Evolutionary conservation across 176 grass and related monocot genomes (phyloP), one percentile per base, ranked within the genome.

Genomic region (Eremochloa ophiuroides): DNA sequence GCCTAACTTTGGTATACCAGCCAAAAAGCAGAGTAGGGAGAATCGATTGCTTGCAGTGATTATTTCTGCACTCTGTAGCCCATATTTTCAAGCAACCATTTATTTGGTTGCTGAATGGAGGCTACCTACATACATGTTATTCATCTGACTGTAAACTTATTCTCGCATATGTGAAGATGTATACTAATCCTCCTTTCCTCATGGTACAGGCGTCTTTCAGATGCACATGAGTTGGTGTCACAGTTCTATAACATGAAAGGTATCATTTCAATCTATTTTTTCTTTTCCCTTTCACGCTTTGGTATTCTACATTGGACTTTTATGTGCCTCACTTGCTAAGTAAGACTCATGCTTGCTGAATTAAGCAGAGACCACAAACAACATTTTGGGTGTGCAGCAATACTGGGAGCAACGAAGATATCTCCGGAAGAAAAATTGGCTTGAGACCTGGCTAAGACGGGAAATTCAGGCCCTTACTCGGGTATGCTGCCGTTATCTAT

Each of bases 401-500:
- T 89, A 89, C 50, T 89, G 90, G 86, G 85, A 92, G 63, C 74
- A 88, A 35, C 15, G 42, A 0, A 80, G 59, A 35, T 89, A 84
- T 77, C 80, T 88, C 1, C 70, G 69, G 29, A 89, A 67, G 64
- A 89, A 92, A 7, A 75, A 38, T 22, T 86, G 83, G 86, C 75
- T 89, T 73, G 43, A 92, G 76, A 86, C 65, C 26, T 92, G 90
- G 90, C 22, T 92, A 16, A 86, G 83, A 73, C 30, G 59, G 47
- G 90, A 92, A 86, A 75, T 92, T 83, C 83, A 92, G 74, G 84
- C 83, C 60, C 74, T 92, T 59, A 92, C 63, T 20, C 80, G 64
- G 75, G 90, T 89, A 71, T 4, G 44, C 6, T 77, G 25, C 8
- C 18, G 18, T 22, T 27, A 22, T 0, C 0, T n/a, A 5, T 42